Evolutionary conservation across 495 filamentous ascomycete genomes (phyloP), one percentile per base, ranked within the genome.

Genomic region (Astrothelium subdiscretum): DNA sequence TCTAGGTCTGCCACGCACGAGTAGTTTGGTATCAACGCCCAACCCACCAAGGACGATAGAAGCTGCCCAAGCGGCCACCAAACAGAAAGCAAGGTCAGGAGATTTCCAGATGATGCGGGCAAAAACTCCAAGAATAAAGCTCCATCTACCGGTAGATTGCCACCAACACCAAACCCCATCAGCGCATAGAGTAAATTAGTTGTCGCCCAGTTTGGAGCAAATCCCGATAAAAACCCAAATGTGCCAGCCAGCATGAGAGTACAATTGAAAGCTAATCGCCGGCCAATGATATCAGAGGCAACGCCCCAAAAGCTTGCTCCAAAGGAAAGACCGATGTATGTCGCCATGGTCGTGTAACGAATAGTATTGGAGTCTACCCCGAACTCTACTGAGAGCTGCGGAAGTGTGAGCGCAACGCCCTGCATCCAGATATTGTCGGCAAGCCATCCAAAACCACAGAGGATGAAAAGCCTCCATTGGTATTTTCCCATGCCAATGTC

Each of bases 31-130:
- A 85, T 76, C 58, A 78, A 80, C 0, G 76, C 83, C 83, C 83
- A 85, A 10, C 80, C 83, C 61, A 84, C 74, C 27, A 72, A 57
- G 0, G 66, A 70, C 10, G 75, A 67, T 18, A 86, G 77, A 44
- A 86, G 64, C 51, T 84, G 80, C 18, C 83, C 83, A 59, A 85
- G 62, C 0, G 81, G 79, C 83, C 83, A 86, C 77, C 79, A 85
- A 20, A 83, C 74, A 66, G 80, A 81, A 59, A 86, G 72, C 68
- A 84, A 71, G 32, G 80, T 83, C 62, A 85, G 69, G 43, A 85
- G 72, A 58, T 78, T 77, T 15, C 77, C 76, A 18, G 80, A 82
- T 18, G 76, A 74, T 60, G 73, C 75, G 8, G 83, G 83, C 10
- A 85, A 66, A 64, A 85, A 84, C 61, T 85, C 83, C 26, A 85